Conservation (phyloP, 1,139 yeast genomes). For the Yamadazyma epiphylla region DNA sequence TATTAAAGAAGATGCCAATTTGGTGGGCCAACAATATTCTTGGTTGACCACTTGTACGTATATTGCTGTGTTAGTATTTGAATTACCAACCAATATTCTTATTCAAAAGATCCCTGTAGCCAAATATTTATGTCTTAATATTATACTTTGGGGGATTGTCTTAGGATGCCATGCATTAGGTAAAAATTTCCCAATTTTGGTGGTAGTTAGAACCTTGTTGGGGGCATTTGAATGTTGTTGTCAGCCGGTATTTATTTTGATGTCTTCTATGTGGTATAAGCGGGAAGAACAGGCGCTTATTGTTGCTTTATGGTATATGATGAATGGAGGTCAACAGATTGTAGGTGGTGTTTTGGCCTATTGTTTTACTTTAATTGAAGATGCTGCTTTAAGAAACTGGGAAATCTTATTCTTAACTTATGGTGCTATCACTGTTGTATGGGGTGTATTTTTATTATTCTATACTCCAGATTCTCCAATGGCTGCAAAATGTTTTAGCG, state of each 20-base stretch:
- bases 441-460: slow-evolving; percentile 25
- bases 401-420: slow-evolving; percentile 35
- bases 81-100: slow-evolving; percentile 36
- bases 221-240: slow-evolving; percentile 42
- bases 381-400: slow-evolving; percentile 27
- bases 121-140: slow-evolving; percentile 30
- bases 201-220: slow-evolving; percentile 36
- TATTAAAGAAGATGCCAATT: slow-evolving; percentile 26
- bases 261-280: slow-evolving; percentile 41
- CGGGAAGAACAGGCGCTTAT: slow-evolving; percentile 34
- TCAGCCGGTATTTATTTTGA: slow-evolving; percentile 40
- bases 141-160: slow-evolving; percentile 41
- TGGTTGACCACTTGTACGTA: slow-evolving; percentile 41
- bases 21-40: slow-evolving; percentile 33
- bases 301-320: slow-evolving; percentile 36
- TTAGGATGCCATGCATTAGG: slow-evolving; percentile 36
- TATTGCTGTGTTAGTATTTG: slow-evolving; percentile 45
- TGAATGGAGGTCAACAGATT: slow-evolving; percentile 39
- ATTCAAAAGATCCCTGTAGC: slow-evolving; percentile 38
- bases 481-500: slow-evolving; percentile 24
- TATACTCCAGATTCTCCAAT: slow-evolving; percentile 33
- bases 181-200: slow-evolving; percentile 35
- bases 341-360: slow-evolving; percentile 40
- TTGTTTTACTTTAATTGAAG: slow-evolving; percentile 35
- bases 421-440: slow-evolving; percentile 30